Base-by-base conservation (phyloP, 495 filamentous ascomycete genomes). In the Tuber indicum region DNA sequence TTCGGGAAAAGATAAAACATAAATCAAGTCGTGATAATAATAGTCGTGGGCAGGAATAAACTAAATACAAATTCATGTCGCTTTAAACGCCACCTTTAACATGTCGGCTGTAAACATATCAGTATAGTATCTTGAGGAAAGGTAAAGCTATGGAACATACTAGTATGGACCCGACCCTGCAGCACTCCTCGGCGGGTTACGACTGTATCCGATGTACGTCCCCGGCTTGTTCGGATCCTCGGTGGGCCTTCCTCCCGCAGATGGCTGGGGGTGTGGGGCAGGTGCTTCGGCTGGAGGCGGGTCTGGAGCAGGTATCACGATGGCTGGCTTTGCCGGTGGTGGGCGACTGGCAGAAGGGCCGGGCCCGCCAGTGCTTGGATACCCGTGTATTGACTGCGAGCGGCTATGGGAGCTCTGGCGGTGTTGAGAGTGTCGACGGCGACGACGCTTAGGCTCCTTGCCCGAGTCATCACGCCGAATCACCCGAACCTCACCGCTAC, bases 141-240 rank as follows among this genome's bases (percentile, higher is more conserved):
- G 44, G 47, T 44, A 19, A 4, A 17, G 3, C 16, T 26, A 14
- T 17, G 32, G 45, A 74, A 72, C 74, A 74, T 74, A 80, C 78
- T 58, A 23, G 41, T 62, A 76, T 45, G 77, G 78, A 21, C 21
- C 41, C 0, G 78, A 80, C 46, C 36, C 45, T 12, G 74, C 76
- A 46, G 74, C 32, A 17, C 78, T 80, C 23, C 80, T 82, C 36
- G 78, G 81, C 8, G 82, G 82, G 44, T 83, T 83, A 45, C 81
- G 81, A 10, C 73, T 81, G 49, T 83, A 83, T 44, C 75, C 74
- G 36, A 83, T 78, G 75, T 83, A 83, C 16, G 81, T 83, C 16
- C 82, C 82, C 12, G 82, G 81, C 19, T 71, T 71, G 32, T 83
- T 75, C 12, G 81, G 81, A 70, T 81, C 75, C 58, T 80, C 81